Conservation (phyloP, 1,139 yeast genomes). For the Taiozyma sp. region DNA sequence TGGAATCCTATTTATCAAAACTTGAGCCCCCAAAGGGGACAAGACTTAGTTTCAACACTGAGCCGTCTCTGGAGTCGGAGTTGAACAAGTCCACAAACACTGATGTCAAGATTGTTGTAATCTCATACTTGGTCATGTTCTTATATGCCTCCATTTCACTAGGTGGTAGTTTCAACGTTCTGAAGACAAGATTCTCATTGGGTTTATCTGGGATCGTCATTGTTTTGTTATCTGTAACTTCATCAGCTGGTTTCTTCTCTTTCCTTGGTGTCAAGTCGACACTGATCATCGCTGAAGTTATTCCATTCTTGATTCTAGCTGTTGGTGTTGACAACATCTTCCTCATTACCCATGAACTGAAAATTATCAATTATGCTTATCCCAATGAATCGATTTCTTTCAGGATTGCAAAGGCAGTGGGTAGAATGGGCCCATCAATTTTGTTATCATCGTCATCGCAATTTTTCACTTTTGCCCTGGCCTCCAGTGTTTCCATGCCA, state of each 20-base stretch:
- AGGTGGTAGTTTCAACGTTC: constrained; percentile 48
- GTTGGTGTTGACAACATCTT: constrained; percentile 95
- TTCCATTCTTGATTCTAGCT: constrained; percentile 91
- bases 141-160: constrained; percentile 81
- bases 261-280: constrained; percentile 77
- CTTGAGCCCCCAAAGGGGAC: constrained; percentile 46
- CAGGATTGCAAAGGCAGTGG: constrained; percentile 60
- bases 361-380: constrained; percentile 42
- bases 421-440: constrained; percentile 84
- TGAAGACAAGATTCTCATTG: constrained; percentile 66
- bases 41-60: constrained; percentile 72
- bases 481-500: constrained; percentile 86
- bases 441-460: constrained; percentile 74
- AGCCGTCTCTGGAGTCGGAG: constrained; percentile 78
- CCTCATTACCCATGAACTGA: constrained; percentile 75
- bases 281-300: constrained; percentile 90
- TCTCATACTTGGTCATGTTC: constrained; percentile 88
- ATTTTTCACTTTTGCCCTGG: constrained; percentile 70
- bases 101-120: constrained; percentile 62
- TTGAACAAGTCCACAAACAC: constrained; percentile 77
- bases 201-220: constrained; percentile 81
- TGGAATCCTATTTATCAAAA: constrained; percentile 52
- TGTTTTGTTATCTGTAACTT: constrained; percentile 71
- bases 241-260: constrained; percentile 83
- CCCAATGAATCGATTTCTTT: constrained; percentile 44